Evolutionary conservation across 176 grass and related monocot genomes (phyloP).

Genomic region (Oryza longistaminata): DNA sequence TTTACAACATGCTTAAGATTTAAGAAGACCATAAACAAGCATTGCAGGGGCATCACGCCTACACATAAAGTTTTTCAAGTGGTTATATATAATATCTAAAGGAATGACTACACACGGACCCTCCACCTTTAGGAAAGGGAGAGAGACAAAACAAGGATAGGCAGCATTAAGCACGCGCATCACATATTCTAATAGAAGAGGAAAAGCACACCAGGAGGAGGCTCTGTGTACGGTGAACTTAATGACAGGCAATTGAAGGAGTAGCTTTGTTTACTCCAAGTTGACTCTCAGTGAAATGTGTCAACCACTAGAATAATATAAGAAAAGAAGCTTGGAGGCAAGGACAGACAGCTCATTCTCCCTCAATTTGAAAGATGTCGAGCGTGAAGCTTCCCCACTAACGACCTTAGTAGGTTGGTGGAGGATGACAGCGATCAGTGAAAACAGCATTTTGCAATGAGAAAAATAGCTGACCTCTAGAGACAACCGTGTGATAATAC

Average conservation of each 20-base stretch:
- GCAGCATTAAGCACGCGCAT: slow-evolving; percentile 61
- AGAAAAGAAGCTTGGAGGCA: slow-evolving; percentile 37
- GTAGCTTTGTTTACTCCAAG: slow-evolving; percentile 35
- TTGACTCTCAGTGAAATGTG: slow-evolving; percentile 52
- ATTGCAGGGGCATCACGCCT: slow-evolving; percentile 32
- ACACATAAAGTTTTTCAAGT: slow-evolving; percentile 46
- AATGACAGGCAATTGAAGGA: slow-evolving; percentile 38
- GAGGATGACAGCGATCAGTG: slow-evolving; percentile 40
- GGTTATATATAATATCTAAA: slow-evolving; percentile 40
- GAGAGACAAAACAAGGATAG: slow-evolving; percentile 58
- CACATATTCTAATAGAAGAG: slow-evolving; percentile 47
- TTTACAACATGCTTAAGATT: slow-evolving; percentile 50
- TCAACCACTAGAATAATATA: slow-evolving; percentile 65
- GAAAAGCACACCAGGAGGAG: slow-evolving; percentile 23
- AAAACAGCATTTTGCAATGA: slow-evolving; percentile 37
- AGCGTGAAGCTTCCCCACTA: slow-evolving; percentile 56
- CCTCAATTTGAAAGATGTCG: slow-evolving; percentile 40
- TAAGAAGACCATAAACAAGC: slow-evolving; percentile 29
- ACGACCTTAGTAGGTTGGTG: slow-evolving; percentile 41
- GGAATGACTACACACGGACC: slow-evolving; percentile 44
- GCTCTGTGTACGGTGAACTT: slow-evolving; percentile 28
- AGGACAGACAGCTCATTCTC: slow-evolving; percentile 46
- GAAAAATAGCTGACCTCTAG: slow-evolving; percentile 13
- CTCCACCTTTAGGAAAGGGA: slow-evolving; percentile 43
- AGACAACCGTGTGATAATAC: slow-evolving; percentile 20